phyloP scores from a whole-genome alignment of 352 stramenopile genomes.

The Globisporangium nunn region DNA sequence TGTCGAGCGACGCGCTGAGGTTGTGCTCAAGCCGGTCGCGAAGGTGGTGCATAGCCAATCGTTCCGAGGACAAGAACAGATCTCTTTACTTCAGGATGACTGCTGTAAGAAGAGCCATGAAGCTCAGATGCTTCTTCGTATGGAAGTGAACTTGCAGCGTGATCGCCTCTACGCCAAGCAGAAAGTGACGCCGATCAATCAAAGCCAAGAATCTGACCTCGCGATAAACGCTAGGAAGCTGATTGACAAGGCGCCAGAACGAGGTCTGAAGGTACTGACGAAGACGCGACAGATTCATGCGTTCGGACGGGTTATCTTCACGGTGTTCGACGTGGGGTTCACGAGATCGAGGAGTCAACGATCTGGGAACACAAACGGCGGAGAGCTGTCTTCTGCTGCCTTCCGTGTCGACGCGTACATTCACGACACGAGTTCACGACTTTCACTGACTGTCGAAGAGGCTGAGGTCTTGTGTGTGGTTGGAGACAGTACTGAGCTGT shows the following conservation, averaged over 20 bases:
- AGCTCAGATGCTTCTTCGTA: neutral
- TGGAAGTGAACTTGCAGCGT: conserved; percentile 38
- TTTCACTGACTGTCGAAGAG: conserved; percentile 40
- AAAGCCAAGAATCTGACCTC: conserved; percentile 21
- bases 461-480: conserved; percentile 39
- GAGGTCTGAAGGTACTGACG: conserved; percentile 58
- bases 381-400: conserved; percentile 2
- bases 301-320: conserved; percentile 43
- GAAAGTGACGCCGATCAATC: conserved; percentile 51
- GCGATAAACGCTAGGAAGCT: conserved; percentile 41
- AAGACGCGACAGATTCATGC: conserved; percentile 26
- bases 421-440: conserved; percentile 29
- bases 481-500: conserved; percentile 19
- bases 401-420: conserved; percentile 63
- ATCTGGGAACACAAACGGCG: neutral
- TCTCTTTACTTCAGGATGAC: neutral
- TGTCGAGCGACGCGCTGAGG: conserved; percentile 32
- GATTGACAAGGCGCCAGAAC: conserved; percentile 39
- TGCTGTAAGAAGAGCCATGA: too few species aligned
- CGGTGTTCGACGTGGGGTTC: conserved; percentile 43
- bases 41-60: conserved; percentile 10
- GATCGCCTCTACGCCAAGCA: conserved; percentile 64
- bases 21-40: conserved; percentile 9
- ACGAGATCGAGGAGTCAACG: conserved; percentile 5
- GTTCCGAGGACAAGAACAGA: conserved; percentile 6